Evolutionary conservation across 2,329 filamentous ascomycete genomes (phyloP), one percentile per base, ranked within the genome.

Genomic region (Sarocladium brachiariae): DNA sequence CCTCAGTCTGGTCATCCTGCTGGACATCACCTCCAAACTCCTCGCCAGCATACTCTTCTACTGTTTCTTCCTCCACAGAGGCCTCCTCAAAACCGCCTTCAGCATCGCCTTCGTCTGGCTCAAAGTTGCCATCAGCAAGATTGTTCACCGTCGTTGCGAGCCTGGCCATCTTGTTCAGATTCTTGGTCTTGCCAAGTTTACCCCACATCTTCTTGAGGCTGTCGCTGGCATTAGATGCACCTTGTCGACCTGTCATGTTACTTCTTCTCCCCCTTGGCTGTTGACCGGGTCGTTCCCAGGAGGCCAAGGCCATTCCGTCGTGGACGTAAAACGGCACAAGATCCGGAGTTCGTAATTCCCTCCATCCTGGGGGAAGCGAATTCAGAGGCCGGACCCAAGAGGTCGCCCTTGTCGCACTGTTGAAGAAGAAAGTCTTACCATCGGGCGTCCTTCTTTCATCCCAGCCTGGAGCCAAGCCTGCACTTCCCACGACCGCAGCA

Each of bases 271-370:
- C 19, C 16, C 47, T 56, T 4, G 60, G 61, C 14, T 58, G 59
- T 5, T 61, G 56, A 2, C 61, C 61, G 2, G 61, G 61, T n/a
- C 60, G 51, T 16, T 62, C 61, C 61, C 61, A 63, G 0, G 59
- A 54, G 1, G 58, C 57, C 2, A 63, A n/a, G 2, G 54, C 60
- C 0, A 63, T 27, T 1, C 47, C 51, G n/a, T 63, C 61, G 1
- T 63, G 59, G 30, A 61, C 50, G 1, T 62, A 63, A 10, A 62
- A 63, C 0, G 58, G 52, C 0, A 54, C 52, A n/a, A 57, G 45
- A 13, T 63, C 61, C 4, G 61, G 61, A 0, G 60, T 63, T 14
- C 54, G 57, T 10, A 60, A 19, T 27, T 61, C 59, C 8, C 50
- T 63, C 61, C 61, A 63, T 0, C 61, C 61, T 0, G 51, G 50